Evolutionary conservation across 164 flowering plant species (phyloP).

Genomic region (Warburgia ugandensis): DNA sequence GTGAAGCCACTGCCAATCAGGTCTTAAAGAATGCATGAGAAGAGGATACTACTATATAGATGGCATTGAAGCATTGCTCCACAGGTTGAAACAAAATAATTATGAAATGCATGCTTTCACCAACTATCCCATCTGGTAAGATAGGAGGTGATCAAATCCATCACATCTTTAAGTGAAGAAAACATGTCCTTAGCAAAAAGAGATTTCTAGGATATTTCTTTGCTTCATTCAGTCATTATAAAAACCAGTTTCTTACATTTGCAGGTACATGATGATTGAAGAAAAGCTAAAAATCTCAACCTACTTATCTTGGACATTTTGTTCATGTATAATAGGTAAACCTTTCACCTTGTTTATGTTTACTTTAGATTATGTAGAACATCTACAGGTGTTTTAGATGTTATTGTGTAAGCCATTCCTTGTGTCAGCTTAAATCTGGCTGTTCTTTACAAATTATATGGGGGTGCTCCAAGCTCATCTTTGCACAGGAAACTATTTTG

Average conservation of each 20-base stretch:
- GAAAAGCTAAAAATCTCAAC: constrained; percentile 71
- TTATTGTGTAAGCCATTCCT: no score
- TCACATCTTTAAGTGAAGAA: no score
- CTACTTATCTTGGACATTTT: constrained; percentile 87
- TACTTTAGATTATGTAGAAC: not conserved
- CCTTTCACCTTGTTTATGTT: not conserved
- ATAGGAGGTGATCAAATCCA: no score
- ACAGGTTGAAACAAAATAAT: constrained; percentile 41
- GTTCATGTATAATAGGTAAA: constrained; percentile 79
- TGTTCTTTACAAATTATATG: no score
- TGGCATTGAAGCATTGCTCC: constrained; percentile 69
- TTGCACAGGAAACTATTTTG: no score
- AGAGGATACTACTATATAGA: constrained; percentile 64
- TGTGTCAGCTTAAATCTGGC: no score
- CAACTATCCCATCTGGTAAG: constrained; percentile 88
- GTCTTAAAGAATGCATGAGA: constrained; percentile 74
- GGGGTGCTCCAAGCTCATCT: no score
- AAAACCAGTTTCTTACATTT: constrained; percentile 1
- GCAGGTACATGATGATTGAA: constrained; percentile 78
- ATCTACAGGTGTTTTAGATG: not conserved
- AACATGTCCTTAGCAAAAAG: no score
- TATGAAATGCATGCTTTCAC: constrained; percentile 94
- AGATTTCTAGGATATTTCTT: no score
- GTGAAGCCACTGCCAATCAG: no score
- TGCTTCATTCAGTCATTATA: no score